Evolutionary conservation across 75 land plant species (phyloP), one percentile per base, ranked within the genome.

Genomic region (Sequoia sempervirens): DNA sequence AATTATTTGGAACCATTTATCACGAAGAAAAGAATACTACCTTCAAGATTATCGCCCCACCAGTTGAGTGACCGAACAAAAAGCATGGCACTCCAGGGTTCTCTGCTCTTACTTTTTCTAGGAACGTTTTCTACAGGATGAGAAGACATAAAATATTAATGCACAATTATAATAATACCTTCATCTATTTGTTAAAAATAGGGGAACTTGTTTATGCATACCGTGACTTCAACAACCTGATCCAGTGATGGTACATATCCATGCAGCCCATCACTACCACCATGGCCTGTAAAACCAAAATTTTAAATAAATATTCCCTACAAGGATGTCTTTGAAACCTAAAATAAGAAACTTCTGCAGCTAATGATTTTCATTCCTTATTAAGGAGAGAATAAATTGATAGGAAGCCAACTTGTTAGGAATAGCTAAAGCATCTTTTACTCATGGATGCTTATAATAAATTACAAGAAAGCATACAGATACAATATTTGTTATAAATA

Each of bases 191-290:
- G 41, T 26, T 26, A 78, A 84, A 23, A n/a, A 47, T 34, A 38
- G 20, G 34, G 26, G 23, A 56, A 36, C 40, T 18, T 47, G 23
- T 18, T 17, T 37, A 84, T 26, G 83, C 85, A 83, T 96, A 95
- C 99, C 84, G 88, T 64, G 68, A 93, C 95, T 72, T 68, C 38
- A 30, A 95, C 94, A 68, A 90, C 99, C 88, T 93, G 64, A 83
- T 96, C 97, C 30, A 96, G 91, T 23, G 95, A 93, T 87, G 83
- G 96, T 56, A 96, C 99, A 87, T 96, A 96, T 69, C 93, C 99
- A 89, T 96, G 99, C 85, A 96, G 82, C 8, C 93, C 95, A 84
- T 96, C 99, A 83, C 97, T 96, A 75, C 99, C 99, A 82, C 99
- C 99, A 86, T 96, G 99, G 23, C 99, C 99, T 96, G 83, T 43